Percentiles rank a stretch among this genome's conserved stretches.
phyloP scores from a whole-genome alignment of 139 green algal genomes.

The Asterochloris sp. region DNA sequence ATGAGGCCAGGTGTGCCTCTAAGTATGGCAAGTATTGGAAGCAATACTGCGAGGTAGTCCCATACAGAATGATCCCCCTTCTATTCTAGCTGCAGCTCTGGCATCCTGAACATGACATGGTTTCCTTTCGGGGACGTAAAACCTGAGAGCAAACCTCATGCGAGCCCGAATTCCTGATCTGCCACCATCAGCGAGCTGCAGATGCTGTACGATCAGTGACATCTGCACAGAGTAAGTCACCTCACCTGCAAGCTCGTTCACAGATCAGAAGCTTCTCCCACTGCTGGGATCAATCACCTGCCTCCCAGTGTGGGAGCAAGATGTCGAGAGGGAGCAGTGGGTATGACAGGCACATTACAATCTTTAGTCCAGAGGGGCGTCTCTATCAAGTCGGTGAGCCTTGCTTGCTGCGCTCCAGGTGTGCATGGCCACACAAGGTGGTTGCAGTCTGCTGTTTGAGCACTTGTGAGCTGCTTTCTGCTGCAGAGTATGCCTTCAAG shows the following conservation, averaged over 20 bases:
- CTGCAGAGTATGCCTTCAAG: constrained; percentile 98
- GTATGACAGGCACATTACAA: constrained; percentile 95
- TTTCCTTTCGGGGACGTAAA: too few species aligned
- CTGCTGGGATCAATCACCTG: background rate
- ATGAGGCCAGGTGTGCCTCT: constrained; percentile 55
- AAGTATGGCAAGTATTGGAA: constrained; percentile 75
- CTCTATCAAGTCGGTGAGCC: constrained; percentile 92
- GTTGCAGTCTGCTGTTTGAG: background rate
- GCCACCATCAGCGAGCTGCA: too few species aligned
- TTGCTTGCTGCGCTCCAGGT: background rate
- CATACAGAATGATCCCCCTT: constrained; percentile 60
- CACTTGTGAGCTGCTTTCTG: background rate
- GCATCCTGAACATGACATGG: too few species aligned
- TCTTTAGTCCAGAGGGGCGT: constrained; percentile 93
- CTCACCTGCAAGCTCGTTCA: too few species aligned
- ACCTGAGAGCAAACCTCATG: too few species aligned
- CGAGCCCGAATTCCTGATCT: too few species aligned
- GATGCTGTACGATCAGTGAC: too few species aligned
- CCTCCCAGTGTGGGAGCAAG: background rate
- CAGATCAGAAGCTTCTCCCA: too few species aligned
- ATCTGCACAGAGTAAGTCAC: too few species aligned
- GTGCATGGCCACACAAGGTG: background rate
- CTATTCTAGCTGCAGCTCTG: constrained; percentile 35
- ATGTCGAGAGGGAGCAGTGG: constrained; percentile 78
- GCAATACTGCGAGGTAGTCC: constrained; percentile 55